A percentile compares a stretch with the other conserved stretches of the same genome.
These are phyloP conservation scores for Yarrowia sp. DNA, from an alignment of 805 yeast genomes.

Conservation along the genomic window DNA sequence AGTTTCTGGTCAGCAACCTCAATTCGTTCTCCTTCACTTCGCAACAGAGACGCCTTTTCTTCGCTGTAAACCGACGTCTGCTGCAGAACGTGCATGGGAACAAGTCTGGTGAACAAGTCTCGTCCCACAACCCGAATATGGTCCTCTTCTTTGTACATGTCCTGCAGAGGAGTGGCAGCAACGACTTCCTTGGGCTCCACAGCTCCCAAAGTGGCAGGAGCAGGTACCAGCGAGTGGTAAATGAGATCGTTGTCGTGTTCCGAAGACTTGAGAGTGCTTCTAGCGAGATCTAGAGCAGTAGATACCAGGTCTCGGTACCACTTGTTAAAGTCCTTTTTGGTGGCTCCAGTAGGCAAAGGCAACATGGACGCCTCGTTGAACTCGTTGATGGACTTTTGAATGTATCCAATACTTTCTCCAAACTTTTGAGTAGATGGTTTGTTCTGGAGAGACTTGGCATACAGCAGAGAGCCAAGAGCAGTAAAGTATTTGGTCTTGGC, in stretches of 20 bases:
- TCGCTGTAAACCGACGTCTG: slow-evolving; percentile 84
- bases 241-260: slow-evolving; percentile 86
- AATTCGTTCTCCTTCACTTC: slow-evolving; percentile 68
- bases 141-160: slow-evolving; percentile 41
- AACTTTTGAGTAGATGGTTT: slow-evolving; percentile 45
- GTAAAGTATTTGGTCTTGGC: slow-evolving; percentile 55
- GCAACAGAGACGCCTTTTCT: slow-evolving; percentile 71
- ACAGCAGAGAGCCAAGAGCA: slow-evolving; percentile 58
- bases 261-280: slow-evolving; percentile 34
- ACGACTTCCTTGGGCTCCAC: slow-evolving; percentile 68
- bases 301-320: neutral
- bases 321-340: slow-evolving; percentile 7
- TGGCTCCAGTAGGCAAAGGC: neutral
- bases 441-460: slow-evolving; percentile 52
- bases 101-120: slow-evolving; percentile 70
- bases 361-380: slow-evolving; percentile 30
- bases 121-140: slow-evolving; percentile 48
- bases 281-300: neutral
- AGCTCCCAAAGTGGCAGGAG: slow-evolving; percentile 55
- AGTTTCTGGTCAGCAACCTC: slow-evolving; percentile 79
- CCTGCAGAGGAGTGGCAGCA: slow-evolving; percentile 50
- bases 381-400: slow-evolving; percentile 47
- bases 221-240: slow-evolving; percentile 75
- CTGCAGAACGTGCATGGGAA: slow-evolving; percentile 86
- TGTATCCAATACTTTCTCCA: slow-evolving; percentile 74